Base-by-base conservation (phyloP, 129 eudicot genomes). In the Saposhnikovia divaricata region DNA sequence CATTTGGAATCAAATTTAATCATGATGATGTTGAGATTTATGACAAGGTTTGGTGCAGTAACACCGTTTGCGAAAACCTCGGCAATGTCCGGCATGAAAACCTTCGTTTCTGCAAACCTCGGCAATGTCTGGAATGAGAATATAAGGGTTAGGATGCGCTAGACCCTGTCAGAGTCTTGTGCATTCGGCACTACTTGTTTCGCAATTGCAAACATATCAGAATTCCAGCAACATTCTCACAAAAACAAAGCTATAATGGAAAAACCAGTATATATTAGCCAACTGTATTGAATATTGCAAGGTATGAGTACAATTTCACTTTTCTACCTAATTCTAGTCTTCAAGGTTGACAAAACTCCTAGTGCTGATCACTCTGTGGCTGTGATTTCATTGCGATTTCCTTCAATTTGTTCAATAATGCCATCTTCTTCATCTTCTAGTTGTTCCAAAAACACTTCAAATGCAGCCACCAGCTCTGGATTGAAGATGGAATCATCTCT, bases 11-110 rank as follows among this genome's bases (percentile, higher is more conserved):
- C 2, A 46, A 46, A 11, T 46, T 46, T 14, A 46, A 11, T 11
- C 2, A 46, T 46, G 15, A 46, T 46, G 13, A 46, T 19, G 78
- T 27, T 23, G 59, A 21, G 3, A 2, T 38, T 19, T 19, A 43
- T 10, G 40, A 66, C 90, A 87, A 73, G 80, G 84, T 50, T 53
- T 84, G 46, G 81, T 72, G 83, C 90, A 87, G 80, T 76, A 87
- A 57, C 90, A 84, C 0, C 90, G 90, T 72, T 76, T 85, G 21
- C 90, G 87, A 75, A 87, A 80, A 1, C 90, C 90, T 6, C 84
- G 68, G 83, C 90, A 87, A 31, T 68, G 48, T 53, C 90, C 90
- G 5, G 77, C 79, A 18, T 12, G 28, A 66, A 87, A 87, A 39
- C 88, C 86, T 73, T 87, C 90, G 9, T 71, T 73, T 39, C 77